Base-by-base conservation (phyloP, 805 yeast genomes). In the Limtongia smithiae region DNA sequence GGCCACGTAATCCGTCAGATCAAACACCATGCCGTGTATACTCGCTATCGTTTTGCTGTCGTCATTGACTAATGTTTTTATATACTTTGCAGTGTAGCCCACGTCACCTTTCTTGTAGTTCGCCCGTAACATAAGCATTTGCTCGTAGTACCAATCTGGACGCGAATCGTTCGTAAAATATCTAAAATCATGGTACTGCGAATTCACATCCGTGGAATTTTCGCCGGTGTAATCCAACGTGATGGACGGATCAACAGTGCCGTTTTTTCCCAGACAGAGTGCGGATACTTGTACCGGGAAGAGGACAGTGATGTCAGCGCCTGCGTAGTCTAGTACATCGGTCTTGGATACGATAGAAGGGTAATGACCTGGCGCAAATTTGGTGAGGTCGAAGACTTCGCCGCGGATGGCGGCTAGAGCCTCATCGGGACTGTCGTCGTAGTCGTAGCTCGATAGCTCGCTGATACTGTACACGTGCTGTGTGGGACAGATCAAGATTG, bases 141-240 rank as follows among this genome's bases (percentile, higher is more conserved):
- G 65, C 49, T 68, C 67, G 21, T 64, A 55, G 44, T 69, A 71
- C 74, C 74, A 71, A 46, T 70, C 73, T 1, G 74, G 74, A 3
- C 74, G 62, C 21, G 64, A 69, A 44, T 70, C 74, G 37, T 64
- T 61, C 6, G 61, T 62, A 48, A 63, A 68, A 25, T 59, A 60
- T n/a, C 74, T 54, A 60, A 71, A 71, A 47, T 71, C 74, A 45
- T 71, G 74, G 44, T 70, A 71, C 31, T 44, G 52, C 1, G 71
- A 72, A 44, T 70, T 71, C 17, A 60, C 35, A 46, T 71, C 74
- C 1, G 72, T 59, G 46, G 65, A 67, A 51, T 70, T 71, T 17
- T 43, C 50, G 2, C 53, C 48, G 5, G 55, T 39, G 21, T 62
- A 57, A 11, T 66, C 67, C 35, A 62, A 48, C 8, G 62, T 62